Evolutionary conservation across 331 rosid genomes (phyloP), one percentile per base, ranked within the genome.

Genomic region (Acacia concinna): DNA sequence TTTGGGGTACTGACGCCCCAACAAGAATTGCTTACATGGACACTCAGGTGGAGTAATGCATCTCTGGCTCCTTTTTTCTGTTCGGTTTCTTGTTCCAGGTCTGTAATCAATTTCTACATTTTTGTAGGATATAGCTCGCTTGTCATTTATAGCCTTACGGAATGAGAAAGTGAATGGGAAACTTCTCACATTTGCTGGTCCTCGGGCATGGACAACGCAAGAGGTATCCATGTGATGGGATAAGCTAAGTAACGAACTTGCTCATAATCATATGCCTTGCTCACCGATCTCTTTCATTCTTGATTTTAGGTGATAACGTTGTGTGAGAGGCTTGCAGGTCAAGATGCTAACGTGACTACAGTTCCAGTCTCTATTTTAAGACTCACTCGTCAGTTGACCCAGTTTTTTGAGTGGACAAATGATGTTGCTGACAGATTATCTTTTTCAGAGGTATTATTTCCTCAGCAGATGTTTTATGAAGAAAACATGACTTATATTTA

Each of bases 11-110:
- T 0, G 99, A 93, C 74, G 99, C 99, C 69, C 97, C 99, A 20
- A 95, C 99, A 73, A 84, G 99, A 88, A 95, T 95, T 74, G 98
- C 99, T 70, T 95, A 95, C 89, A 91, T 95, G 99, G 99, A 95
- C 78, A 95, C 98, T 43, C 99, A 93, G 93, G 97, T 93, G 27
- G 23, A 21, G 20, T 68, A 30, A 14, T 74, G 41, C 52, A 12
- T 54, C n/a, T 25, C 47, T 64, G 31, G 18, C 62, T 15, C 31
- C 68, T n/a, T 23, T 4, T 81, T 21, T 38, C 30, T 18, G 32
- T n/a, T 80, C n/a, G 37, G 17, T 32, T 76, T 46, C 13, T 17
- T 65, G 38, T 54, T 30, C 15, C 32, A 51, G 49, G 31, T 47
- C 44, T 74, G 70, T 81, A 37, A 67, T 18, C 21, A 12, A 41